Percentiles rank a stretch among this genome's conserved stretches.
Evolutionary conservation across 2,329 filamentous ascomycete species (phyloP).

Genomic region (Tolypocladium ovalisporum): DNA sequence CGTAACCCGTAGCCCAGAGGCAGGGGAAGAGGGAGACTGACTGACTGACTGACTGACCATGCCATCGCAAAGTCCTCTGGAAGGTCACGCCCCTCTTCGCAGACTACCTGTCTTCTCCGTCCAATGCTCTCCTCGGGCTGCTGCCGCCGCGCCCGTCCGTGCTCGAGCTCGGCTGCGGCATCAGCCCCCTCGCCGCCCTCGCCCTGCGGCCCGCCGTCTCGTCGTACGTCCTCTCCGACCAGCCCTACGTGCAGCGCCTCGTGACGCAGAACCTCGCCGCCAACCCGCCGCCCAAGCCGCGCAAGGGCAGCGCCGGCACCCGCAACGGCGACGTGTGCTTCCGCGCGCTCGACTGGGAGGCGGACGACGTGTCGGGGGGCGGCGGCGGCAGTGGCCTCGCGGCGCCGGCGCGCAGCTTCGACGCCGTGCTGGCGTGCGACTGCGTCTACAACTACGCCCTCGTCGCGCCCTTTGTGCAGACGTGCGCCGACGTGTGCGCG

Average conservation of each 20-base stretch:
- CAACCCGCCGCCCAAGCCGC: conserved; percentile 29
- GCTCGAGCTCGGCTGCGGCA: conserved; percentile 81
- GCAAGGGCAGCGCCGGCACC: conserved; percentile 15
- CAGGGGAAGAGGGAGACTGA: no score
- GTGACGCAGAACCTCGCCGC: conserved; percentile 65
- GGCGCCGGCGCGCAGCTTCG: conserved; percentile 38
- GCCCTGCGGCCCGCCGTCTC: conserved; percentile 49
- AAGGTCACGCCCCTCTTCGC: conserved; percentile 78
- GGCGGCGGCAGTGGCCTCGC: no score
- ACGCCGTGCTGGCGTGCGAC: conserved; percentile 75
- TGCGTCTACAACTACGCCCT: conserved; percentile 92
- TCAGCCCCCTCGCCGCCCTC: conserved; percentile 69
- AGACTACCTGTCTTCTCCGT: conserved; percentile 57
- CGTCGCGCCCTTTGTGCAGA: conserved; percentile 69
- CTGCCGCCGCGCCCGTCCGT: conserved; percentile 47
- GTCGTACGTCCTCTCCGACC: conserved; percentile 74
- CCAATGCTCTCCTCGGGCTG: conserved; percentile 49
- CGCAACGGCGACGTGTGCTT: conserved; percentile 33
- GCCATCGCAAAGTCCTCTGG: conserved; percentile 61
- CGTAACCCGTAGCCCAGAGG: no score
- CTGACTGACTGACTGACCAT: not conserved
- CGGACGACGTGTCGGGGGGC: conserved; percentile 37
- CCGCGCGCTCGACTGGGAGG: conserved; percentile 73
- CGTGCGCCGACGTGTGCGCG: conserved; percentile 64
- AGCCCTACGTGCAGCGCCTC: conserved; percentile 69